Evolutionary conservation across 1,139 yeast genomes (phyloP).

Genomic region (Kazachstania sp.): DNA sequence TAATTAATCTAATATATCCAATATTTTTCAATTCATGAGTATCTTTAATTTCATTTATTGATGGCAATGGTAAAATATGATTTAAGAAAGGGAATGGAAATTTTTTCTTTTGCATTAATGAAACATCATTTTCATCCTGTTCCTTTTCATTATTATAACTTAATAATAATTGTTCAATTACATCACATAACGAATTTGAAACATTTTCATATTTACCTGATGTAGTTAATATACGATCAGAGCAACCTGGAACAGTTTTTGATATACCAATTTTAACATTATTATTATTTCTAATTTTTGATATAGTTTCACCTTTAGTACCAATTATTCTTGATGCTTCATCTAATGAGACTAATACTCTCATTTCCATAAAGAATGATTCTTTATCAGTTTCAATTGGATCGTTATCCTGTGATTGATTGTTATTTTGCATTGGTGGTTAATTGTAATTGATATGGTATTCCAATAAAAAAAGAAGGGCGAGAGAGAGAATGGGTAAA

Average conservation of each 20-base stretch:
- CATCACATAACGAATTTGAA: constrained; percentile 62
- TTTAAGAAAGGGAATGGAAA: constrained; percentile 28
- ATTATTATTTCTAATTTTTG: constrained; percentile 66
- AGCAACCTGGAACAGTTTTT: constrained; percentile 70
- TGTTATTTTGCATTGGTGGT: not conserved
- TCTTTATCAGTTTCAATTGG: not conserved
- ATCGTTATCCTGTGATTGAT: not conserved
- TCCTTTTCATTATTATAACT: constrained; percentile 7
- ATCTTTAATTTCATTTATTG: constrained; percentile 19
- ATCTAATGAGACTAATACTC: constrained; percentile 72
- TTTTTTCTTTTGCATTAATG: constrained; percentile 11
- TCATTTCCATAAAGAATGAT: not conserved
- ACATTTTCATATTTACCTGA: constrained; percentile 71
- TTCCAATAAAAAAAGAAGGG: too few species aligned
- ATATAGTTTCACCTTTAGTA: constrained; percentile 73
- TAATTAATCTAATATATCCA: constrained; percentile 50
- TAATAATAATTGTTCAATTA: constrained; percentile 50
- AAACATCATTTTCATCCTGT: constrained; percentile 11
- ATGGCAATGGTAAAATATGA: constrained; percentile 29
- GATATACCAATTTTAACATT: constrained; percentile 86
- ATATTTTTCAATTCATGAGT: constrained; percentile 33
- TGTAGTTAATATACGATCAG: constrained; percentile 76
- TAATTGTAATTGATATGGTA: too few species aligned
- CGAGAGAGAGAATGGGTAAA: too few species aligned
- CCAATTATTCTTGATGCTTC: constrained; percentile 93